These are phyloP conservation scores for Alternaria angustiovoidea DNA, from an alignment of 2,329 filamentous ascomycete species.

Conservation along the genomic window DNA sequence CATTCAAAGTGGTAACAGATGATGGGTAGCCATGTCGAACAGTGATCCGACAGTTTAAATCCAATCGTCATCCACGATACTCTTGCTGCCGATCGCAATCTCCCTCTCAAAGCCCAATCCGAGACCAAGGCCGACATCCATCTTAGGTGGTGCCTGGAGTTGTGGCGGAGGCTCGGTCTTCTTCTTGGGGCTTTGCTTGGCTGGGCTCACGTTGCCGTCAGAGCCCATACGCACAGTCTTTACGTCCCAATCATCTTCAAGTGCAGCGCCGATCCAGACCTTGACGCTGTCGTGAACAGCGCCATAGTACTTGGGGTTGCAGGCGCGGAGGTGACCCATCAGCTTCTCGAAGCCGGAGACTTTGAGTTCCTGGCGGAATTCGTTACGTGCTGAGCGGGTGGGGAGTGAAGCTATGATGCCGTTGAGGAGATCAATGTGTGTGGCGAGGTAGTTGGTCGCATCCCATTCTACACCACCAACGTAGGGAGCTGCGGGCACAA, in stretches of 20 bases:
- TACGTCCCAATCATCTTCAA: slow-evolving; percentile 88
- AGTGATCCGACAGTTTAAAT: slow-evolving; percentile 24
- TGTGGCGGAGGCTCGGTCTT: slow-evolving; percentile 47
- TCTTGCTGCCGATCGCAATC: slow-evolving; percentile 25
- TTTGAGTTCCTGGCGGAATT: slow-evolving; percentile 76
- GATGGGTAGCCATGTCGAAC: background rate
- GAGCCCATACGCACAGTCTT: slow-evolving; percentile 78
- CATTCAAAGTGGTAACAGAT: background rate
- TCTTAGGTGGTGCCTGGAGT: slow-evolving; percentile 50
- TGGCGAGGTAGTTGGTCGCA: slow-evolving; percentile 93
- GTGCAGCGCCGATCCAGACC: slow-evolving; percentile 88
- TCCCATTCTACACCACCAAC: slow-evolving; percentile 99
- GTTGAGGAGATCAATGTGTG: slow-evolving; percentile 91
- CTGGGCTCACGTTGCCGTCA: slow-evolving; percentile 42
- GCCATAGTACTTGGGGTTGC: slow-evolving; percentile 97
- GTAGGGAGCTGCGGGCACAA: slow-evolving; percentile 92
- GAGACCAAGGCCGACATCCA: slow-evolving; percentile 43
- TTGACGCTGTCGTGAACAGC: slow-evolving; percentile 87
- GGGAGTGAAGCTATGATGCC: slow-evolving; percentile 85
- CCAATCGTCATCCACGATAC: slow-evolving; percentile 42
- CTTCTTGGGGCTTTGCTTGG: slow-evolving; percentile 54
- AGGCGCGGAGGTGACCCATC: slow-evolving; percentile 83
- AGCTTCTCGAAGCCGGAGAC: slow-evolving; percentile 91
- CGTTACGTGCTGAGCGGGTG: slow-evolving; percentile 73
- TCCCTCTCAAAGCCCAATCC: slow-evolving; percentile 45